phyloP scores from a whole-genome alignment of 2,329 filamentous ascomycete genomes.

The Monosporascus sp. region DNA sequence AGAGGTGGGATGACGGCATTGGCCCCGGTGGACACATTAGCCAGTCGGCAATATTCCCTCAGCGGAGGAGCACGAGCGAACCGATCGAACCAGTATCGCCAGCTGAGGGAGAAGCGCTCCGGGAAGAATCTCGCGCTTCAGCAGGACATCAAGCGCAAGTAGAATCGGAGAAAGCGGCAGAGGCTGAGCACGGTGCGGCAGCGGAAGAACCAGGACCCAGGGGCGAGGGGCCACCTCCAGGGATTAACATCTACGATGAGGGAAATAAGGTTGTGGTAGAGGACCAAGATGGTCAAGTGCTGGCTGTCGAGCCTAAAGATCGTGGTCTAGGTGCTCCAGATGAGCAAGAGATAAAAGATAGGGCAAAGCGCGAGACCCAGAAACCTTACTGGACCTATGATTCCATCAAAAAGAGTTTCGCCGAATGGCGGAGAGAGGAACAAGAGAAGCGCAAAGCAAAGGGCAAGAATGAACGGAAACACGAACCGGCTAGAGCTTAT shows the following conservation, averaged over 20 bases:
- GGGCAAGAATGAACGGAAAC: constrained; percentile 48
- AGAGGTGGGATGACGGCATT: constrained; percentile 65
- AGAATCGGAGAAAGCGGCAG: constrained; percentile 19
- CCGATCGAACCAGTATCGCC: constrained; percentile 29
- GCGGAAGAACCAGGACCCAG: constrained; percentile 9
- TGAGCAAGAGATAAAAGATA: constrained; percentile 22
- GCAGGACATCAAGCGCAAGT: constrained; percentile 3
- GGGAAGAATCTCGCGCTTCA: constrained; percentile 8
- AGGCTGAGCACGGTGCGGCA: constrained; percentile 13
- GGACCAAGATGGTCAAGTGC: constrained; percentile 79
- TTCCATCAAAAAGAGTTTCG: constrained; percentile 45
- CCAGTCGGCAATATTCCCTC: constrained; percentile 82
- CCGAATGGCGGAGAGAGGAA: constrained; percentile 54
- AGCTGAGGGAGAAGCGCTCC: constrained; percentile 13
- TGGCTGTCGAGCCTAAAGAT: constrained; percentile 53
- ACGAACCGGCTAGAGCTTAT: constrained; percentile 75
- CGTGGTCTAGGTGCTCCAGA: constrained; percentile 12
- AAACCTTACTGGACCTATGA: constrained; percentile 40
- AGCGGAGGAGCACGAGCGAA: constrained; percentile 32
- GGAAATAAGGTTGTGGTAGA: constrained; percentile 76
- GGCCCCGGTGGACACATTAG: constrained; percentile 83
- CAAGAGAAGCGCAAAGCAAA: constrained; percentile 58
- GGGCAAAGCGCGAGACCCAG: constrained; percentile 29
- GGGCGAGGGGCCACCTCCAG: constrained; percentile 11
- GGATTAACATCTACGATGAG: constrained; percentile 73